Conservation (phyloP, 257 asterid genomes). For the Primulina huaijiensis region DNA sequence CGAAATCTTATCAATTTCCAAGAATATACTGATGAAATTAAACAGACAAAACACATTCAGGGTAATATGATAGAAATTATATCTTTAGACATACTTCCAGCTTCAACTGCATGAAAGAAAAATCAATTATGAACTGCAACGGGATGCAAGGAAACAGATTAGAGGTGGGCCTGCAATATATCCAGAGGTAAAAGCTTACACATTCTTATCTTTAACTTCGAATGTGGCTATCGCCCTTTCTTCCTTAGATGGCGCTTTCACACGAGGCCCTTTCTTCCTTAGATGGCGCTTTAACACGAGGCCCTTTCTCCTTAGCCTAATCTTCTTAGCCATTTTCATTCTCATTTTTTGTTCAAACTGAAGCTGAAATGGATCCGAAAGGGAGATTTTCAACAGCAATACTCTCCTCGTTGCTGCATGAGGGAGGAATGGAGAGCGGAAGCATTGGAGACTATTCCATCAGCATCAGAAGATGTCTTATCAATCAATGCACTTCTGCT, state of each 20-base stretch:
- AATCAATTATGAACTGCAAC: constrained; percentile 15
- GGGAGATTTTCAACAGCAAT: constrained; percentile 55
- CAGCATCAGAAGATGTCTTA: constrained; percentile 51
- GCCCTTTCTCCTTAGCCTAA: constrained; percentile 79
- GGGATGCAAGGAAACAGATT: constrained; percentile 24
- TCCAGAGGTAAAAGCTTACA: constrained; percentile 30
- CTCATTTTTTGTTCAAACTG: constrained; percentile 61
- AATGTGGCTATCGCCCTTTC: constrained; percentile 96
- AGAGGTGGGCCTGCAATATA: constrained; percentile 37
- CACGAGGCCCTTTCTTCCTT: constrained; percentile 92
- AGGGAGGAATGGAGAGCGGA: constrained; percentile 38
- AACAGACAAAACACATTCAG: too few species aligned
- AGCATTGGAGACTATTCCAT: constrained; percentile 36
- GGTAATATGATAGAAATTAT: too few species aligned
- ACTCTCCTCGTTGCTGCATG: constrained; percentile 36
- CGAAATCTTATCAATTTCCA: too few species aligned
- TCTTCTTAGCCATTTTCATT: constrained; percentile 81
- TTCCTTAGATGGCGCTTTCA: constrained; percentile 90
- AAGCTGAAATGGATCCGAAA: constrained; percentile 62
- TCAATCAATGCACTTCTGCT: constrained; percentile 39
- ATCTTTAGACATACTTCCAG: too few species aligned
- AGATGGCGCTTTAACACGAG: constrained; percentile 82
- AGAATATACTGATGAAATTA: too few species aligned
- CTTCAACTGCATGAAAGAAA: too few species aligned
- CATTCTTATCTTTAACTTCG: constrained; percentile 89